Base-by-base conservation (phyloP, 2,329 filamentous ascomycete species). In the Didymella arachidicola region DNA sequence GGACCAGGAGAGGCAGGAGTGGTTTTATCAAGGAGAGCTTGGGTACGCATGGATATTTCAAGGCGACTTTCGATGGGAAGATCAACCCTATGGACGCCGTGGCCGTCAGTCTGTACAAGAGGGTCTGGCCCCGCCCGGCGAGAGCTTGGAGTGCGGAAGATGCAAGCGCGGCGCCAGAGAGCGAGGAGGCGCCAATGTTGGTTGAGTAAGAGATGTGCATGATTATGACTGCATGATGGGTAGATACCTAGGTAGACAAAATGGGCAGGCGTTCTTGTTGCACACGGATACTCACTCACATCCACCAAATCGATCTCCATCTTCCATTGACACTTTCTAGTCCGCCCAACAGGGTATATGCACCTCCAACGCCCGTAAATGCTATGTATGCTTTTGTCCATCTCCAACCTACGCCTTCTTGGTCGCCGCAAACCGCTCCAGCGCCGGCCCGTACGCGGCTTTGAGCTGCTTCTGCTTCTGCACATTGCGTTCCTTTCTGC, bases 21-120 rank as follows among this genome's bases (percentile, higher is more conserved):
- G 95, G 95, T 8, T 97, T 89, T 77, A 87, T 99, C 82, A 97
- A 97, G 83, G 95, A 99, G 82, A 86, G 89, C 57, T 80, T 99
- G 48, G 95, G 95, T 69, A 99, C 95, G 34, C 95, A 99, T 78
- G 95, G 95, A n/a, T 99, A 99, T 81, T 98, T 98, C 86, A 99
- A 99, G 84, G 95, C 95, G 12, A 97, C 90, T 2, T 99, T 99
- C 80, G 96, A 99, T 76, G 92, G 89, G 12, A 91, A 90, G 75
- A 94, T 99, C 77, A 98, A 97, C 78, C 93, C 95, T 1, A 91
- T 97, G 79, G 95, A 99, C 79, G 89, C 93, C 3, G 88, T 99
- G 45, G 95, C 92, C 48, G 90, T 98, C 63, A 96, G 92, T 69
- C 60, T 83, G 59, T 83, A 82, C 60, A 84, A 84, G 77, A 67